Conservation (phyloP, 192 early-diverging fungal genomes). For the Pilaira anomala region DNA sequence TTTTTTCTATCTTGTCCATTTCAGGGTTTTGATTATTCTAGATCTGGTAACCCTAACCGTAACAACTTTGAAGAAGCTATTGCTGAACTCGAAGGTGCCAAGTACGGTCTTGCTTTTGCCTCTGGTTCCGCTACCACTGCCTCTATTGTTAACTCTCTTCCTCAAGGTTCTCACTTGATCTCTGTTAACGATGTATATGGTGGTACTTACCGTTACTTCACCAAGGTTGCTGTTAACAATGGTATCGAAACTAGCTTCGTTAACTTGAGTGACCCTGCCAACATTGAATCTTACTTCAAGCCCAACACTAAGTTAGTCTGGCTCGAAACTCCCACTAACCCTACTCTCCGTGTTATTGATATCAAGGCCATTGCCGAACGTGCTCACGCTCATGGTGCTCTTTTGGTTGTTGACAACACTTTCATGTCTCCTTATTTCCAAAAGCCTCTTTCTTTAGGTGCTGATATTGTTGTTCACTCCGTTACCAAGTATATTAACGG, state of each 20-base stretch:
- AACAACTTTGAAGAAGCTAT: conserved; percentile 78
- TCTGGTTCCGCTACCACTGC: conserved; percentile 87
- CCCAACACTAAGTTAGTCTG: conserved; percentile 80
- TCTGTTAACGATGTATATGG: conserved; percentile 90
- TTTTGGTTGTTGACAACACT: conserved; percentile 83
- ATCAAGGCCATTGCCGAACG: conserved; percentile 65
- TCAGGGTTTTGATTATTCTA: conserved; percentile 80
- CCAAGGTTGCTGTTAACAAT: conserved; percentile 69
- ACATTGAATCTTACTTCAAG: conserved; percentile 59
- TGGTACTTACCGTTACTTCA: conserved; percentile 86
- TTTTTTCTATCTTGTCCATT: too few species aligned
- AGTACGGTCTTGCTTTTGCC: conserved; percentile 81
- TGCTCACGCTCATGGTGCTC: conserved; percentile 60
- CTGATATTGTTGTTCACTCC: conserved; percentile 97
- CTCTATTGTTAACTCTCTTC: conserved; percentile 69
- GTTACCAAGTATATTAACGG: conserved; percentile 99
- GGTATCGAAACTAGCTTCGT: conserved; percentile 77
- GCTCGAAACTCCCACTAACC: conserved; percentile 89
- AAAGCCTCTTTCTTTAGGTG: conserved; percentile 85
- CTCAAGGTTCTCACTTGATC: conserved; percentile 70
- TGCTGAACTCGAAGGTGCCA: conserved; percentile 86
- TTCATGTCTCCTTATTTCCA: conserved; percentile 89
- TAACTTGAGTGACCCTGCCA: conserved; percentile 64
- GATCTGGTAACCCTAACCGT: conserved; percentile 79
- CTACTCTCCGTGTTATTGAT: conserved; percentile 79